Conservation (phyloP, 768 basidiomycete genomes). For the Trametes cinnabarina region DNA sequence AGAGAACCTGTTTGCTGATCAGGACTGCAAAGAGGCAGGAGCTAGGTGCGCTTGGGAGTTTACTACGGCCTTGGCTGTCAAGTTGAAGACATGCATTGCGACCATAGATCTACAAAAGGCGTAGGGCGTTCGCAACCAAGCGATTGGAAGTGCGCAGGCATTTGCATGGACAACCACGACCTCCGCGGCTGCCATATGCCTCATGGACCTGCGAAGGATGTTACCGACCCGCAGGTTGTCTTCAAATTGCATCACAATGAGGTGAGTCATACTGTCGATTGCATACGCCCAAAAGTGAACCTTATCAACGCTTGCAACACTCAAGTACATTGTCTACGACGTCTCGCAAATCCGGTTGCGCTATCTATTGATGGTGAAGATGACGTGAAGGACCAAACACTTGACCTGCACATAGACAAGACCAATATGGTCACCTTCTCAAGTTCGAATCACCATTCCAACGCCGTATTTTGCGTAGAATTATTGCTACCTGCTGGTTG, state of each 20-base stretch:
- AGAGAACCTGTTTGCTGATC: constrained; percentile 51
- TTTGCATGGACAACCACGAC: constrained; percentile 45
- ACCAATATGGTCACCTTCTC: too few species aligned
- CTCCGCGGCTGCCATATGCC: constrained; percentile 59
- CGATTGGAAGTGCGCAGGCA: constrained; percentile 60
- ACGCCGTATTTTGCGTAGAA: too few species aligned
- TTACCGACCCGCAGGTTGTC: constrained; percentile 24
- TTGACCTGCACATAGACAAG: too few species aligned
- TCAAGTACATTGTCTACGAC: constrained; percentile 62
- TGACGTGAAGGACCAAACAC: constrained; percentile 10
- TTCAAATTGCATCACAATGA: constrained; percentile 53
- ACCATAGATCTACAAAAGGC: constrained; percentile 45
- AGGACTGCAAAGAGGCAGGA: constrained; percentile 46
- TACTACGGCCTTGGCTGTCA: background rate
- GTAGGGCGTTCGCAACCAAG: constrained; percentile 50
- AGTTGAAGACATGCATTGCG: background rate
- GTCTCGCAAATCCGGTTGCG: constrained; percentile 54
- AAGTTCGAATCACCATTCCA: too few species aligned
- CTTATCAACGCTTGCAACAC: background rate
- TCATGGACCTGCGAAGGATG: constrained; percentile 43
- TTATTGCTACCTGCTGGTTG: too few species aligned
- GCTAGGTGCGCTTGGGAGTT: constrained; percentile 12
- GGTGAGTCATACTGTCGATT: constrained; percentile 34
- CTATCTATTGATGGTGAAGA: constrained; percentile 56
- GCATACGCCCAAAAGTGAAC: background rate